phyloP scores from a whole-genome alignment of 495 filamentous ascomycete genomes.

The Aspergillus hancockii region DNA sequence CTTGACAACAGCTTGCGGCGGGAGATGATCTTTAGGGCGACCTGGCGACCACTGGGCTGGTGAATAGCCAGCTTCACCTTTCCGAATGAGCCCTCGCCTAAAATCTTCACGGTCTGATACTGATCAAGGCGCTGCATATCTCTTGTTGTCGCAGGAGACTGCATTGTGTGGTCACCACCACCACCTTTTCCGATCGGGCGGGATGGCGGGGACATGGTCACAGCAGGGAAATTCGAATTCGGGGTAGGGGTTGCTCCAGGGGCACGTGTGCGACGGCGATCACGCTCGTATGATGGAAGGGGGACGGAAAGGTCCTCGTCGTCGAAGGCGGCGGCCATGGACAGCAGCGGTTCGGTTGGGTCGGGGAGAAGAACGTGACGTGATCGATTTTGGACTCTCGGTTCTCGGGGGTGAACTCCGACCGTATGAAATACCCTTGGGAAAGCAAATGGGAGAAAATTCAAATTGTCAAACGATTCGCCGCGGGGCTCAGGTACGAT shows the following conservation, averaged over 20 bases:
- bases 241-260: constrained; percentile 17
- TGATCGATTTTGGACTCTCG: constrained; percentile 41
- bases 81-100: constrained; percentile 95
- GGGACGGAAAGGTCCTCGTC: constrained; percentile 93
- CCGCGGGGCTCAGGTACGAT: background rate
- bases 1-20: constrained; percentile 91
- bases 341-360: constrained; percentile 14
- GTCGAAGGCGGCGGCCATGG: constrained; percentile 61
- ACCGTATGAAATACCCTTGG: constrained; percentile 12
- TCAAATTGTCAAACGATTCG: constrained; percentile 3
- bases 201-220: constrained; percentile 51
- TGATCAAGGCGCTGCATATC: constrained; percentile 82
- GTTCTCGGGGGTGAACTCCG: constrained; percentile 13
- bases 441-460: constrained; percentile 1
- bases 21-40: constrained; percentile 95
- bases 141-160: constrained; percentile 48
- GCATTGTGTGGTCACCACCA: constrained; percentile 31
- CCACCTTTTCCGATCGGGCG: constrained; percentile 38
- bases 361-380: constrained; percentile 40
- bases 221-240: constrained; percentile 37
- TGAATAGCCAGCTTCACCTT: constrained; percentile 98
- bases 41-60: constrained; percentile 84
- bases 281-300: constrained; percentile 54
- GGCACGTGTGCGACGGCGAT: constrained; percentile 17
- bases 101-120: constrained; percentile 84